Conservation (phyloP, 768 basidiomycete genomes). For the Melanogaster broomeanus region DNA sequence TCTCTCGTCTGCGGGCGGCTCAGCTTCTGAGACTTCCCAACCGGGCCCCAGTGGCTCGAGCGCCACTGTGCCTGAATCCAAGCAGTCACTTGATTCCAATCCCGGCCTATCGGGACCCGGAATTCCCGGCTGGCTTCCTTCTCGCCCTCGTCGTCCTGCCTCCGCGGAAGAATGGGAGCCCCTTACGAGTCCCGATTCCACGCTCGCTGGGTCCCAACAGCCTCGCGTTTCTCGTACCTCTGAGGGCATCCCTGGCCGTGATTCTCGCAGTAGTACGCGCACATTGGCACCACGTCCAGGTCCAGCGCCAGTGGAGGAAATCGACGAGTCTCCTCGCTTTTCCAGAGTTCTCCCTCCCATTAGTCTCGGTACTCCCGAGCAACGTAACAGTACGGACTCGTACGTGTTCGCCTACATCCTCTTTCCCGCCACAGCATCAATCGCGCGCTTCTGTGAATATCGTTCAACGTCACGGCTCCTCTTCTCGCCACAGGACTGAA, state of each 20-base stretch:
- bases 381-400: conserved; percentile 14
- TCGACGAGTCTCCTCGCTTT: conserved; percentile 23
- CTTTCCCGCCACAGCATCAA: conserved; percentile 38
- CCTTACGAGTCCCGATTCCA: conserved; percentile 9
- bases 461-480: conserved; percentile 18
- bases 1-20: conserved; percentile 8
- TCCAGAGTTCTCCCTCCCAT: conserved; percentile 33
- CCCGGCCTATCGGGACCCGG: conserved; percentile 55
- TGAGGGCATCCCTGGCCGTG: conserved; percentile 7
- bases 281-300: conserved; percentile 9
- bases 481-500: conserved; percentile 19
- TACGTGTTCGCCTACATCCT: conserved; percentile 21
- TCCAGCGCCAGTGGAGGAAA: conserved; percentile 7
- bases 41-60: conserved; percentile 14
- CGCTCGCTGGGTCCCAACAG: conserved; percentile 3
- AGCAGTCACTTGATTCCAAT: conserved; percentile 36
- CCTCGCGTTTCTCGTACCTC: conserved; percentile 7
- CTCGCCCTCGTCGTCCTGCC: conserved; percentile 13
- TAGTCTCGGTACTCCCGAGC: conserved; percentile 14
- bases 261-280: conserved; percentile 14
- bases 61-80: conserved; percentile 9
- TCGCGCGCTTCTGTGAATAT: conserved; percentile 15
- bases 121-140: conserved; percentile 43
- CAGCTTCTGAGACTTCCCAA: conserved; percentile 12
- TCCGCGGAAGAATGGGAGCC: conserved; percentile 21